These are phyloP conservation scores for Amylocarpus encephaloides DNA, from an alignment of 2,329 filamentous ascomycete genomes.

Conservation along the genomic window DNA sequence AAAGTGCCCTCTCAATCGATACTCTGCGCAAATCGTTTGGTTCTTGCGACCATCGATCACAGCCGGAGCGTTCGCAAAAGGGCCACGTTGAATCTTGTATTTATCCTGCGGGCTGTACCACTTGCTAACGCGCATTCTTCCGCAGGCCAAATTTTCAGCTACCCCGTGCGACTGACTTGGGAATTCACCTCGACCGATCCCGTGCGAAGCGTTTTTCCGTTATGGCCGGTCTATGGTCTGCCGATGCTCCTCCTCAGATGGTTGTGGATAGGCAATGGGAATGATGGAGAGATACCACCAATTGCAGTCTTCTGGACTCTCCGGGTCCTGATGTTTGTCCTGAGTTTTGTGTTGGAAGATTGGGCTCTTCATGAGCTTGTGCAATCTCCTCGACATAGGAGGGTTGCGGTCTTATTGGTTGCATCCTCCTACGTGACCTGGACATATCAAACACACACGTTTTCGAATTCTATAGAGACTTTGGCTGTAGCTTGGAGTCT, in stretches of 20 bases:
- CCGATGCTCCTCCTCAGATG: constrained; percentile 90
- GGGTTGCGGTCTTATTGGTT: constrained; percentile 72
- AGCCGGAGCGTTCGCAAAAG: background rate
- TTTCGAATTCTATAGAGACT: constrained; percentile 96
- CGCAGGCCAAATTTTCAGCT: constrained; percentile 84
- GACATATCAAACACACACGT: constrained; percentile 97
- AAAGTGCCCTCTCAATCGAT: background rate
- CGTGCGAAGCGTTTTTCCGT: constrained; percentile 89
- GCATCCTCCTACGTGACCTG: constrained; percentile 97
- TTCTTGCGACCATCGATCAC: constrained; percentile 5
- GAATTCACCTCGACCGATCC: constrained; percentile 86
- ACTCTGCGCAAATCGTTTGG: constrained; percentile 1
- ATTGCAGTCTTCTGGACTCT: constrained; percentile 84
- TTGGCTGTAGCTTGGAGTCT: constrained; percentile 88
- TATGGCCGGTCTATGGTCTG: constrained; percentile 92
- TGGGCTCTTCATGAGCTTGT: constrained; percentile 95
- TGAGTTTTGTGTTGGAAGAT: constrained; percentile 95
- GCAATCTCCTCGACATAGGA: constrained; percentile 63
- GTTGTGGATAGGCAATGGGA: constrained; percentile 81
- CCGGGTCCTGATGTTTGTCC: constrained; percentile 82
- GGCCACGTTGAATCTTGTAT: constrained; percentile 7
- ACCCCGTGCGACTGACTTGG: constrained; percentile 86
- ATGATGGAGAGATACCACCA: constrained; percentile 72
- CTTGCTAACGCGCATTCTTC: constrained; percentile 9
- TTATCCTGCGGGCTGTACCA: background rate